These are phyloP conservation scores for Sporopachydermia quercuum DNA, from an alignment of 805 yeast species.

Conservation along the genomic window DNA sequence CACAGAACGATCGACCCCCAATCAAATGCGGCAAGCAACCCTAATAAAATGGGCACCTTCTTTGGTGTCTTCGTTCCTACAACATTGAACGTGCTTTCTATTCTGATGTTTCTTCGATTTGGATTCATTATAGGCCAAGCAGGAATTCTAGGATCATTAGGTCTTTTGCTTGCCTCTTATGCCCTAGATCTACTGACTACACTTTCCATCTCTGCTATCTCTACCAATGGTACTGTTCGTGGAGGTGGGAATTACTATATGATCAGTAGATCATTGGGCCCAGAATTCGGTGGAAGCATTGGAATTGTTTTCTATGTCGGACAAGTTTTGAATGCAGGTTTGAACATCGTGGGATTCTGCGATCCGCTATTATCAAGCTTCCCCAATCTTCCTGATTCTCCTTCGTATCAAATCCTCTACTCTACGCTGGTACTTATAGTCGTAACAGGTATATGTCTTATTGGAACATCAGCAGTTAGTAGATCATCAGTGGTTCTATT, in stretches of 20 bases:
- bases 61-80: slow-evolving; percentile 93
- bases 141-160: slow-evolving; percentile 70
- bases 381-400: slow-evolving; percentile 51
- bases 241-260: slow-evolving; percentile 99
- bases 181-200: slow-evolving; percentile 74
- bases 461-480: slow-evolving; percentile 72
- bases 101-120: slow-evolving; percentile 87
- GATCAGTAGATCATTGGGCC: slow-evolving; percentile 91
- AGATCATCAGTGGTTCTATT: slow-evolving; percentile 69
- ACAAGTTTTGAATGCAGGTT: slow-evolving; percentile 74
- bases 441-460: slow-evolving; percentile 63
- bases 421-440: slow-evolving; percentile 52
- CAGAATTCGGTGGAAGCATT: slow-evolving; percentile 96
- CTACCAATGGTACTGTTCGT: slow-evolving; percentile 92
- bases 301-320: slow-evolving; percentile 92
- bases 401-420: slow-evolving; percentile 54
- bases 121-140: slow-evolving; percentile 93
- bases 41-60: slow-evolving; percentile 55
- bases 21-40: too few relatives aligned
- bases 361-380: slow-evolving; percentile 75
- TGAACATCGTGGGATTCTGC: slow-evolving; percentile 90
- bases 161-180: slow-evolving; percentile 58
- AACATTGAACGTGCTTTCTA: slow-evolving; percentile 79
- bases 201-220: slow-evolving; percentile 82
- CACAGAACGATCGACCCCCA: too few relatives aligned